Evolutionary conservation across 768 basidiomycete genomes (phyloP).

Genomic region (Inosperma sp.): DNA sequence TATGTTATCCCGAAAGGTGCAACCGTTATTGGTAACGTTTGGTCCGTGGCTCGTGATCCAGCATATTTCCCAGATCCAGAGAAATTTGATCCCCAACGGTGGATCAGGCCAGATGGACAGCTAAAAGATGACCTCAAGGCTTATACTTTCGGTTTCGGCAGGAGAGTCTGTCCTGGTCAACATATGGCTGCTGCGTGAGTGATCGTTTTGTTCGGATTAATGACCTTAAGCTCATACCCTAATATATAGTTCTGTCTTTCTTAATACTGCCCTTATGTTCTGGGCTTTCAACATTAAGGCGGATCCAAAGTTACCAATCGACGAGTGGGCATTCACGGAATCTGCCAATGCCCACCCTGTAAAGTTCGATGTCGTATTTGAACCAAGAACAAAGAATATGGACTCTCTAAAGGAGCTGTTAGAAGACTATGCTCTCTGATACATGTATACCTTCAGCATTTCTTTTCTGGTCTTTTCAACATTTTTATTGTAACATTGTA

Average conservation of each 20-base stretch:
- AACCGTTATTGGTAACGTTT: slow-evolving; percentile 56
- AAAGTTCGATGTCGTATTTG: slow-evolving; percentile 56
- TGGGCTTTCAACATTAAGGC: slow-evolving; percentile 60
- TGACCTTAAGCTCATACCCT: background rate
- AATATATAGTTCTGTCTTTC: slow-evolving; percentile 49
- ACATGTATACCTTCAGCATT: no score
- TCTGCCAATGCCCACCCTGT: slow-evolving; percentile 59
- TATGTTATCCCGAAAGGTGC: slow-evolving; percentile 54
- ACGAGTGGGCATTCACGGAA: slow-evolving; percentile 57
- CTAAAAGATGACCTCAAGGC: slow-evolving; percentile 49
- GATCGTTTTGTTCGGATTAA: background rate
- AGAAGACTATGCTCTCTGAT: no score
- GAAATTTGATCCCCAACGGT: slow-evolving; percentile 54
- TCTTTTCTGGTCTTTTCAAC: no score
- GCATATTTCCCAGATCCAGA: slow-evolving; percentile 55
- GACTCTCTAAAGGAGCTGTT: no score
- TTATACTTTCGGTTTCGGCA: slow-evolving; percentile 55
- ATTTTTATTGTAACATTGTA: no score
- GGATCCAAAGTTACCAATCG: slow-evolving; percentile 52
- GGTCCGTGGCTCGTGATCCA: slow-evolving; percentile 59
- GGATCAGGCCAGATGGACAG: slow-evolving; percentile 43
- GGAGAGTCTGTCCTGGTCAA: slow-evolving; percentile 61
- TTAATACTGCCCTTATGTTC: slow-evolving; percentile 58
- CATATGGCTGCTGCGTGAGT: slow-evolving; percentile 48
- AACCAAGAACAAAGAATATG: slow-evolving; percentile 38